Evolutionary conservation across 2,329 filamentous ascomycete species (phyloP), one percentile per base, ranked within the genome.

Genomic region (Drechslerella stenobrocha): DNA sequence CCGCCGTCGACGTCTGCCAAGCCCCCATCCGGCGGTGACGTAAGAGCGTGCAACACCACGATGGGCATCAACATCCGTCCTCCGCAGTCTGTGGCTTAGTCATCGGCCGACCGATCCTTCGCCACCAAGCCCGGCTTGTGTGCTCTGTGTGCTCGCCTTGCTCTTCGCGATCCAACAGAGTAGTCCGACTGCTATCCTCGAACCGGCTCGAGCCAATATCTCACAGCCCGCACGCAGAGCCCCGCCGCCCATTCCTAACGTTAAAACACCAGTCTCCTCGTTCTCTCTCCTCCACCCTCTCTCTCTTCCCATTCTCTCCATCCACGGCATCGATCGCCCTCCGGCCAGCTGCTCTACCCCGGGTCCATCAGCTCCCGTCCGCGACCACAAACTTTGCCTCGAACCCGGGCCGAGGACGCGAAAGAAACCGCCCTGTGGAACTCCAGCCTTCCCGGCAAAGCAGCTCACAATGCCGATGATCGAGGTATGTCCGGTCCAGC

Each of bases 401-500:
- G 20, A 28, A 9, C 34, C 46, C 28, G n/a, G 42, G 18, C 24
- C 34, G 37, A 8, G 30, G 45, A 65, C 60, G 52, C 37, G 30
- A 58, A 7, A 44, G 35, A 53, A 34, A 30, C 11, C 5, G 20
- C 15, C 15, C 30, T 56, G 51, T 63, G 44, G 34, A 53, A 56
- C 52, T 11, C 28, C 30, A 22, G 15, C 35, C n/a, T 45, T 44
- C 15, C 32, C 22, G 9, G 30, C 13, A 24, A 34, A 56, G 30
- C 22, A 18, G n/a, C 22, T 20, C 37, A 42, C 52, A 34, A 66
- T 66, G 61, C 61, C 61, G 42, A 66, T 66, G 61, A 66, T 66
- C 26, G 61, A 66, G 61, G 61, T 66, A 42, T 48, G 61, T 52
- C 15, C 22, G 28, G 5, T n/a, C n/a, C n/a, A n/a, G n/a, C n/a